Percentiles rank a stretch among this genome's conserved stretches.
Evolutionary conservation across 345 rosid genomes (phyloP).

Genomic region (Salix brachista): DNA sequence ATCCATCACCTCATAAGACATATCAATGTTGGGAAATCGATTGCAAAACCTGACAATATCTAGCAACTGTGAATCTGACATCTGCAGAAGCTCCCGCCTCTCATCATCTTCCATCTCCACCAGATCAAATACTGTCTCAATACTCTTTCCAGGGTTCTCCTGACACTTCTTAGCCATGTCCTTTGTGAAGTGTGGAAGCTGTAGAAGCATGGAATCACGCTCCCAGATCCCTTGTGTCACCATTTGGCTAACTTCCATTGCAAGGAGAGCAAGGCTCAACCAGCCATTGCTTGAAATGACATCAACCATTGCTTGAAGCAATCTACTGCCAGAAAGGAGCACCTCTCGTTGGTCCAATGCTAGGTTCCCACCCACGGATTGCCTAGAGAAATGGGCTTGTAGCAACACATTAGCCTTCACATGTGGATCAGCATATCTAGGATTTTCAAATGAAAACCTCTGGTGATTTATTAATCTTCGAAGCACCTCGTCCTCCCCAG

Average conservation of each 20-base stretch:
- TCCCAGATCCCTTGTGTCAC: constrained; percentile 97
- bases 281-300: constrained; percentile 89
- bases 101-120: constrained; percentile 90
- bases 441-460: constrained; percentile 84
- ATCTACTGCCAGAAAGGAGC: constrained; percentile 62
- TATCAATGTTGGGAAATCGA: constrained; percentile 76
- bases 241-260: constrained; percentile 95
- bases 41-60: constrained; percentile 87
- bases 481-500: constrained; percentile 85
- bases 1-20: constrained; percentile 59
- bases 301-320: constrained; percentile 89
- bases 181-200: constrained; percentile 87
- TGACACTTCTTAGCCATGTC: constrained; percentile 75
- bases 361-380: constrained; percentile 60
- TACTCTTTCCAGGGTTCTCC: constrained; percentile 71
- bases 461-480: constrained; percentile 78
- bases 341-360: constrained; percentile 80
- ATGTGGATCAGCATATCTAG: constrained; percentile 70
- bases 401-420: constrained; percentile 87
- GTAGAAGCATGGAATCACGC: constrained; percentile 83
- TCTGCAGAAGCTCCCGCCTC: constrained; percentile 69
- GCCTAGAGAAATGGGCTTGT: constrained; percentile 94
- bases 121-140: constrained; percentile 78
- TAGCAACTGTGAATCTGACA: constrained; percentile 56
- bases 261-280: constrained; percentile 83